These are phyloP conservation scores for Parathielavia hyrcaniae DNA, from an alignment of 495 filamentous ascomycete species.

Conservation along the genomic window DNA sequence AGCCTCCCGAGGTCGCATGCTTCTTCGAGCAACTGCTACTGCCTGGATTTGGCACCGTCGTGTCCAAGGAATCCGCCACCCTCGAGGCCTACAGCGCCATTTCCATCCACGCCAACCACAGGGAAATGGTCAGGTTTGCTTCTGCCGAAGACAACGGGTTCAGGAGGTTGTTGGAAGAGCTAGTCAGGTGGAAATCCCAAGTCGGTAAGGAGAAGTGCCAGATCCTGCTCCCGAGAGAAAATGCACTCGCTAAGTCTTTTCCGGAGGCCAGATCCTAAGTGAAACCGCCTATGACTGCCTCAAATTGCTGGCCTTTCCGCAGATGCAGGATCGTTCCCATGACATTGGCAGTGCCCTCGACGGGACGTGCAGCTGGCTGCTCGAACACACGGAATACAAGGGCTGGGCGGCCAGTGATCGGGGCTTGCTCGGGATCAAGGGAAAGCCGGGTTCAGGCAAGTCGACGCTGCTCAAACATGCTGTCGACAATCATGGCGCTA, in stretches of 20 bases:
- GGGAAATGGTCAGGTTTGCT: conserved; percentile 38
- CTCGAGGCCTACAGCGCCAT: conserved; percentile 25
- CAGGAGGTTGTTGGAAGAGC: conserved; percentile 29
- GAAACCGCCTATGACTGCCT: conserved; percentile 15
- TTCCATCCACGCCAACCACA: conserved; percentile 37
- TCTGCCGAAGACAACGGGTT: conserved; percentile 32
- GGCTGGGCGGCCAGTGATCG: conserved; percentile 29
- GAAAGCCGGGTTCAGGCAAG: conserved; percentile 46
- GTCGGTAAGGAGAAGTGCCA: conserved; percentile 15
- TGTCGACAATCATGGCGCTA: conserved; percentile 14
- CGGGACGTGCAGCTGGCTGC: conserved; percentile 37
- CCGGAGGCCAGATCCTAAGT: too few relatives aligned
- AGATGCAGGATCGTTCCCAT: conserved; percentile 26
- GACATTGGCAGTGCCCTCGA: conserved; percentile 16
- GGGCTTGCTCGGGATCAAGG: conserved; percentile 44
- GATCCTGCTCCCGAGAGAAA: conserved; percentile 8
- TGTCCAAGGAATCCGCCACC: conserved; percentile 37
- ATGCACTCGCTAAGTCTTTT: conserved; percentile 8
- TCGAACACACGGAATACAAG: conserved; percentile 27
- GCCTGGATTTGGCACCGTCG: conserved; percentile 25
- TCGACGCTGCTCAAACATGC: conserved; percentile 41
- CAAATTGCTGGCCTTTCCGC: conserved; percentile 20
- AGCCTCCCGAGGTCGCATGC: conserved; percentile 29
- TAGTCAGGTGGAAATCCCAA: conserved; percentile 11
- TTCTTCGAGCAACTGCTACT: conserved; percentile 32